Evolutionary conservation across 1,284 basidiomycete species (phyloP), one percentile per base, ranked within the genome.

Genomic region (Cutaneotrichosporon sp.): DNA sequence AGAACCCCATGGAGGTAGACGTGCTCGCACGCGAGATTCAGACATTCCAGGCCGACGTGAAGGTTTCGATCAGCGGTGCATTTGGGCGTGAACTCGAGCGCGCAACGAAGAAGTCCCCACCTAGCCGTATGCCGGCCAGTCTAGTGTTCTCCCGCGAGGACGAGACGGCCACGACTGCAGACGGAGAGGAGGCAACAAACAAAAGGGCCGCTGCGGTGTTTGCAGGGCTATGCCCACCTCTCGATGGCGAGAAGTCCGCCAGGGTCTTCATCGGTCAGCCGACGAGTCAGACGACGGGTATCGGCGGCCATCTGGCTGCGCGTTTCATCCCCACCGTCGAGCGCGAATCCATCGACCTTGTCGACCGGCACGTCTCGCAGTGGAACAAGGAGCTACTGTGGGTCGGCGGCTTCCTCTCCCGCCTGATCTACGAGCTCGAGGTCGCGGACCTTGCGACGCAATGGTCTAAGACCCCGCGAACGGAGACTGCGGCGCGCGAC

Each of bases 281-380:
- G 2, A 75, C 74, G 82, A 85, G 88, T 20, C 94, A 98, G 75
- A 96, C 92, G 6, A 96, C 92, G 3, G 90, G 92, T 44, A 84
- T 96, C 39, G 89, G 88, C 4, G 92, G 92, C 0, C 90, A 94
- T 65, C 83, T 97, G 72, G 84, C 90, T 2, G 86, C 90, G 2
- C 81, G 92, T 8, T 97, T 97, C 69, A 96, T 98, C 54, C 91
- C 92, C 1, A 98, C 94, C 0, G 94, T 98, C 3, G 94, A 98
- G 74, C 83, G 94, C 59, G 94, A 98, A 75, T 90, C 88, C 0
- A 86, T 97, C 59, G 92, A 96, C 73, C 77, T 92, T 5, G 85
- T 88, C 83, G 88, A 70, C 74, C 55, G 62, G 29, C 71, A 67
- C 47, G 73, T 74, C 48, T 53, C 57, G 6, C 52, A 57, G n/a